Base-by-base conservation (phyloP, 495 filamentous ascomycete genomes). In the Oidiodendron maius region DNA sequence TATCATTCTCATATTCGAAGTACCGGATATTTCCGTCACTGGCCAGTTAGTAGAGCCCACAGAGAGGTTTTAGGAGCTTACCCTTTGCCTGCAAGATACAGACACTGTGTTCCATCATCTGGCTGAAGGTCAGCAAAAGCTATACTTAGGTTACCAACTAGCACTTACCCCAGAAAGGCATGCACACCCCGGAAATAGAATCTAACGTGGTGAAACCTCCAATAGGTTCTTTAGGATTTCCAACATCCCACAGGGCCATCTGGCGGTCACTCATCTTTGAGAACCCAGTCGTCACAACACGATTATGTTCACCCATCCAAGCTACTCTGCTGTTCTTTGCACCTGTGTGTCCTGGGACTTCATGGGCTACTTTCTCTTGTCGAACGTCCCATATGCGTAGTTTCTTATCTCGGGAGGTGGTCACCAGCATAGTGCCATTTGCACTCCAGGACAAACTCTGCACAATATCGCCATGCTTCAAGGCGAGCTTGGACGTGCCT, bases 11-110 rank as follows among this genome's bases (percentile, higher is more conserved):
- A 53, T 94, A 90, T 66, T 98, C 93, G 63, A 86, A 98, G 69
- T 98, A 98, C 32, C 91, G 89, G 55, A 98, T 98, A 65, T 97
- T 98, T 56, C 93, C 93, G 59, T 98, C 93, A 68, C 89, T 95
- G 51, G 26, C 11, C 21, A 37, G 38, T 63, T 35, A 69, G 59
- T 38, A 39, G 20, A 3, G 30, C 44, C 9, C 12, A 44, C n/a
- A 17, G 8, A 34, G 17, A 35, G 40, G 13, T 40, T 32, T 1
- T 26, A 11, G 20, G 34, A 10, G 74, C 86, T 71, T 68, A 95
- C 89, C 91, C 93, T 72, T 95, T 95, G 52, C 93, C 93, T 46
- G 94, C 93, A 51, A 97, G 72, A 65, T 96, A 98, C 57, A 98
- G 70, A 52, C 87, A 91, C 64, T 88, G 87, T 6, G 87, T 95